These are phyloP conservation scores for Spinellus fusiger DNA, from an alignment of 192 early-diverging fungal species.

Conservation along the genomic window DNA sequence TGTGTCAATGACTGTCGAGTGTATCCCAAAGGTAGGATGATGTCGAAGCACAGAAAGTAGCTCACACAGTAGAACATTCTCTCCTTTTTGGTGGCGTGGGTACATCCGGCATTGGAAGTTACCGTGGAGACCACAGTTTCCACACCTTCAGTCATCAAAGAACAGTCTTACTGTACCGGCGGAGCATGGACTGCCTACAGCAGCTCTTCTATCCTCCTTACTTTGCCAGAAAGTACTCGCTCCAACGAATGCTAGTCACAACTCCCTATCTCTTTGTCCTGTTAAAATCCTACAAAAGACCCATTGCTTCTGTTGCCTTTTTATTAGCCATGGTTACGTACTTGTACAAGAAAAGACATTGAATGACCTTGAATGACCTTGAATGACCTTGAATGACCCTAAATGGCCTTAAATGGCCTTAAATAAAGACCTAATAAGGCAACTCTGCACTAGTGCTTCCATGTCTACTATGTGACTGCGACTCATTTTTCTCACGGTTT, in stretches of 20 bases:
- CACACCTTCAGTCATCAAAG: slow-evolving; percentile 76
- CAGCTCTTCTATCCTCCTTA: slow-evolving; percentile 32
- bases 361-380: background rate
- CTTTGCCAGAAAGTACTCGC: slow-evolving; percentile 4
- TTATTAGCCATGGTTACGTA: slow-evolving; percentile 5
- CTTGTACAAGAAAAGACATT: no score
- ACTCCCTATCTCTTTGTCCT: slow-evolving; percentile 9
- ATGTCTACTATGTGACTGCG: no score
- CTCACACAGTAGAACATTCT: slow-evolving; percentile 13
- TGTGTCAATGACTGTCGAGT: slow-evolving; percentile 78
- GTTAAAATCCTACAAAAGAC: background rate
- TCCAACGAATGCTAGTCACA: slow-evolving; percentile 18
- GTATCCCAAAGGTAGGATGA: slow-evolving; percentile 58
- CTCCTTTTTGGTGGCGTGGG: slow-evolving; percentile 92
- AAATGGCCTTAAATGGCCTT: no score
- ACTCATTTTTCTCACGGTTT: no score
- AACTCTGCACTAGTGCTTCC: no score
- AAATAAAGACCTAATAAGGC: no score
- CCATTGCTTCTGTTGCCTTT: background rate
- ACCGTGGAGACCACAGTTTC: slow-evolving; percentile 76
- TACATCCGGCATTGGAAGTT: slow-evolving; percentile 77
- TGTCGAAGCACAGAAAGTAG: no score
- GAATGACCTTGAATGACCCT: no score
- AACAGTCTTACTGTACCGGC: slow-evolving; percentile 46
- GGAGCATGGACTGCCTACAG: slow-evolving; percentile 23